A percentile compares a stretch with the other conserved stretches of the same genome.
Evolutionary conservation across 768 basidiomycete species (phyloP).

Genomic region (Boletales sp.): DNA sequence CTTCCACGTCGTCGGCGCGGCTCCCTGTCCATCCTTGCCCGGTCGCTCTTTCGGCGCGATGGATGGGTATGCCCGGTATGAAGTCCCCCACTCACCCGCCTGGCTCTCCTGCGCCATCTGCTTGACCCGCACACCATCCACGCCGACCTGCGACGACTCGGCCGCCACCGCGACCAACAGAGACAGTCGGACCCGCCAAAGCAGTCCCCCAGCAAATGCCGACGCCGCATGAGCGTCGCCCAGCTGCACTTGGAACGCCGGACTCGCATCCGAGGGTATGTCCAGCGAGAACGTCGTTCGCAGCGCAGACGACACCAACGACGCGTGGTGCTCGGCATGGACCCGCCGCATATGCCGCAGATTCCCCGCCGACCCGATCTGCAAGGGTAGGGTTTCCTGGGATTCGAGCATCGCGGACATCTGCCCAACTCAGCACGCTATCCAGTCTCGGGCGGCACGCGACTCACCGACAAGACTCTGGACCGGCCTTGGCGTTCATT

Average conservation of each 20-base stretch:
- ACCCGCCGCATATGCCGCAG: conserved; percentile 61
- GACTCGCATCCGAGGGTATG: conserved; percentile 89
- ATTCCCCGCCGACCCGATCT: conserved; percentile 46
- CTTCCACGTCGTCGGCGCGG: conserved; percentile 29
- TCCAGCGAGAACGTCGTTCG: conserved; percentile 87
- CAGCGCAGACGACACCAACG: conserved; percentile 65
- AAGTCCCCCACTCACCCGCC: conserved; percentile 67
- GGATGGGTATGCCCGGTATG: conserved; percentile 56
- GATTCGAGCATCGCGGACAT: conserved; percentile 87
- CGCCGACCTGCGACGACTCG: conserved; percentile 41
- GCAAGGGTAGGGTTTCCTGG: conserved; percentile 75
- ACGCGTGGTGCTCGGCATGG: conserved; percentile 83
- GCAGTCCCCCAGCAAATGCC: conserved; percentile 61
- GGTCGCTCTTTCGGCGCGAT: conserved; percentile 59
- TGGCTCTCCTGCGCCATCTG: conserved; percentile 55
- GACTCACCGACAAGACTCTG: conserved; percentile 77
- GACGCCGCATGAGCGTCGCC: conserved; percentile 31
- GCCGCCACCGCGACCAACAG: conserved; percentile 76
- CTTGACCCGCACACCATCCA: conserved; percentile 51
- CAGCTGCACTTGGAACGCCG: conserved; percentile 72
- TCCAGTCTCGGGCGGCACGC: background rate
- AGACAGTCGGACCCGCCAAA: conserved; percentile 86
- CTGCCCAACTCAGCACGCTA: conserved; percentile 37
- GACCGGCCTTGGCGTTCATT: conserved; percentile 69
- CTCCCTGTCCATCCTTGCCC: conserved; percentile 7